These are phyloP conservation scores for Typha latifolia DNA, from an alignment of 176 grass and related monocot species.

Conservation along the genomic window DNA sequence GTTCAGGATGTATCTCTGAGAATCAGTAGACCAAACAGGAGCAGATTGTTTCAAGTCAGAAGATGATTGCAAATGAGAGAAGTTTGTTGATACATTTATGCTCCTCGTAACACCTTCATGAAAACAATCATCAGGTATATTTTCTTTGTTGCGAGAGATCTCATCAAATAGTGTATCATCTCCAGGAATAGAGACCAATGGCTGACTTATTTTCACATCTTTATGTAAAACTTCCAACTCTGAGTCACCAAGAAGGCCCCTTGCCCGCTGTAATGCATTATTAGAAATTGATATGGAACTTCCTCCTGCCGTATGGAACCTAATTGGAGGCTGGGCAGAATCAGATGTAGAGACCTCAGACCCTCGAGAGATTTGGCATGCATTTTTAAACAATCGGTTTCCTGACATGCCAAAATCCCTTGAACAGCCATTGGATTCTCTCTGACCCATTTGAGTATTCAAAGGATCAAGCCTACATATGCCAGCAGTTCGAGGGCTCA, in stretches of 20 bases:
- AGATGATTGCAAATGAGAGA: slow-evolving; percentile 3
- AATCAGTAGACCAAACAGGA: slow-evolving; percentile 18
- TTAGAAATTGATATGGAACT: slow-evolving; percentile 57
- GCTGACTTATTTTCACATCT: slow-evolving; percentile 7
- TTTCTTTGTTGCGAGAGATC: slow-evolving; percentile 29
- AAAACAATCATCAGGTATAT: slow-evolving; percentile 15
- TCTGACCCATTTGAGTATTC: not conserved
- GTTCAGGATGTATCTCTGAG: slow-evolving; percentile 14
- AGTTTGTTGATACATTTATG: slow-evolving; percentile 10
- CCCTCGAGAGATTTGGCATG: slow-evolving; percentile 17
- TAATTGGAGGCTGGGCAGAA: slow-evolving; percentile 30
- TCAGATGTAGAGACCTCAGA: slow-evolving; percentile 20
- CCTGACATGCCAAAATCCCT: slow-evolving; percentile 20
- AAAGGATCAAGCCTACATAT: too few relatives aligned
- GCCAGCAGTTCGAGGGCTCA: not conserved
- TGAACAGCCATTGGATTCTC: slow-evolving; percentile 10
- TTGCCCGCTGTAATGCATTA: slow-evolving; percentile 60
- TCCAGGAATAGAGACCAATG: slow-evolving; percentile 22
- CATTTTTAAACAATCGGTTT: slow-evolving; percentile 31
- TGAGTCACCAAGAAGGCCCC: slow-evolving; percentile 55
- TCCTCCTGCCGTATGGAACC: slow-evolving; percentile 56
- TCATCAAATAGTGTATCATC: slow-evolving; percentile 22
- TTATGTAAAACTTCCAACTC: slow-evolving; percentile 28
- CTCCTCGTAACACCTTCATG: slow-evolving; percentile 1
- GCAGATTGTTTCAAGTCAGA: slow-evolving; percentile 11